Conservation (phyloP, 208 protist species). For the Leishmania martiniquensis region DNA sequence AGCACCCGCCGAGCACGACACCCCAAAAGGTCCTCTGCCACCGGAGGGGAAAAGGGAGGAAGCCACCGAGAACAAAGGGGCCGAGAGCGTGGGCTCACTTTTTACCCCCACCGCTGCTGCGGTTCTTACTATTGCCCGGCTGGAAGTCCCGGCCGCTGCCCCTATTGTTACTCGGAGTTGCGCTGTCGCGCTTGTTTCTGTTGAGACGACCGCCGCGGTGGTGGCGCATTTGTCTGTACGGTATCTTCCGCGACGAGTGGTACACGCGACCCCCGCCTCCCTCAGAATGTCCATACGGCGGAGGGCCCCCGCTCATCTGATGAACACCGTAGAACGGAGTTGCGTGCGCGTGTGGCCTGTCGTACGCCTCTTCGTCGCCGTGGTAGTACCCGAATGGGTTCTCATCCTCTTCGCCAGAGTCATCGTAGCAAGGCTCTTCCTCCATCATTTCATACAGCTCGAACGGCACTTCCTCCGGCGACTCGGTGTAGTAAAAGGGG, state of each 20-base stretch:
- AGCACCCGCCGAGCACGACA: not conserved
- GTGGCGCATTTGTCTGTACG: conserved; percentile 19
- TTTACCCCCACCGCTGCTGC: not conserved
- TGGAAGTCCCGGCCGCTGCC: conserved; percentile 1
- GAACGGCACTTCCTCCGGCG: conserved; percentile 61
- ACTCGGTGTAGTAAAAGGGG: conserved; percentile 76
- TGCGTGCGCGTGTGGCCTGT: conserved; percentile 37
- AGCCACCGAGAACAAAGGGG: not conserved
- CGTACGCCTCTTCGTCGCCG: conserved; percentile 33
- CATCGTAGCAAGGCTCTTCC: conserved; percentile 41
- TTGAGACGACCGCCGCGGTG: conserved; percentile 26
- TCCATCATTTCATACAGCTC: conserved; percentile 57
- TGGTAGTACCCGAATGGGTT: conserved; percentile 64
- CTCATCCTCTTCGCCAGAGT: conserved; percentile 17
- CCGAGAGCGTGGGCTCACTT: not conserved
- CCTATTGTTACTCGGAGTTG: conserved; percentile 13
- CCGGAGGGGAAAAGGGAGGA: too few relatives aligned
- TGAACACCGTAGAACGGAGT: conserved; percentile 66
- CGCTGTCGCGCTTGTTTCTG: conserved; percentile 19
- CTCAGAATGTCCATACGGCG: conserved; percentile 13
- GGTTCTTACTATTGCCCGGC: not conserved
- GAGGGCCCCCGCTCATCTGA: conserved; percentile 59
- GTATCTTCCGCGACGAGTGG: conserved; percentile 20
- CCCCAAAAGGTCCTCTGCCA: not conserved
- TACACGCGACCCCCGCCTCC: conserved; percentile 16